These are phyloP conservation scores for Entonaema liquescens DNA, from an alignment of 495 filamentous ascomycete species.

Conservation along the genomic window DNA sequence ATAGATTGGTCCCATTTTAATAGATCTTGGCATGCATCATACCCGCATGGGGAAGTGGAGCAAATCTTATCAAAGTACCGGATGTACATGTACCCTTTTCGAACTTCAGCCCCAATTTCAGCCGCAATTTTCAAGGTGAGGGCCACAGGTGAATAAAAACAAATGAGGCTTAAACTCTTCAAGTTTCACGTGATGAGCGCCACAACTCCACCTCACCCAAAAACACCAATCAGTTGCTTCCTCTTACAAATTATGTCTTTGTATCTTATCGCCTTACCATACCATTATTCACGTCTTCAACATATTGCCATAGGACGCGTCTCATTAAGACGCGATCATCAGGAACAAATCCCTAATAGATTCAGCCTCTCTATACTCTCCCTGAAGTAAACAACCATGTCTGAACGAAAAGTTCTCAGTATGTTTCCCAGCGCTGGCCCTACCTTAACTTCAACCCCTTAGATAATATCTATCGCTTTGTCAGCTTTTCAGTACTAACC, in stretches of 20 bases:
- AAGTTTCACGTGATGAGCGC: slow-evolving; percentile 28
- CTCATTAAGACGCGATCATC: not conserved
- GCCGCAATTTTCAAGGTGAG: slow-evolving; percentile 23
- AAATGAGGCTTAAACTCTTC: slow-evolving; percentile 9
- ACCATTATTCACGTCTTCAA: slow-evolving; percentile 7
- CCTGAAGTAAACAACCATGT: slow-evolving; percentile 66
- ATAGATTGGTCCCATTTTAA: slow-evolving; percentile 4
- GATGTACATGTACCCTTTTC: not conserved
- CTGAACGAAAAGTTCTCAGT: slow-evolving; percentile 86
- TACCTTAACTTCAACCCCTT: slow-evolving; percentile 61
- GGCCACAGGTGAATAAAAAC: not conserved
- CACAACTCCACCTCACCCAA: slow-evolving; percentile 3
- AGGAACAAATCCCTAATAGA: not conserved
- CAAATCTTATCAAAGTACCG: not conserved
- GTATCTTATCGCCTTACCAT: slow-evolving; percentile 7
- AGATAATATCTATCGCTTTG: slow-evolving; percentile 6
- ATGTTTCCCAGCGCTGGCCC: slow-evolving; percentile 22
- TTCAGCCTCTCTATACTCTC: not conserved
- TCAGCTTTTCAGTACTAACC: slow-evolving; percentile 20
- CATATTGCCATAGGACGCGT: slow-evolving; percentile 1
- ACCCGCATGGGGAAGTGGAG: slow-evolving; percentile 29
- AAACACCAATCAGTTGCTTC: not conserved
- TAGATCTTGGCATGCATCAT: slow-evolving; percentile 37
- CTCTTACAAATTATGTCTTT: not conserved
- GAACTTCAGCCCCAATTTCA: slow-evolving; percentile 27